phyloP scores from a whole-genome alignment of 148 eudicot species.

The Rhododendron simsii region DNA sequence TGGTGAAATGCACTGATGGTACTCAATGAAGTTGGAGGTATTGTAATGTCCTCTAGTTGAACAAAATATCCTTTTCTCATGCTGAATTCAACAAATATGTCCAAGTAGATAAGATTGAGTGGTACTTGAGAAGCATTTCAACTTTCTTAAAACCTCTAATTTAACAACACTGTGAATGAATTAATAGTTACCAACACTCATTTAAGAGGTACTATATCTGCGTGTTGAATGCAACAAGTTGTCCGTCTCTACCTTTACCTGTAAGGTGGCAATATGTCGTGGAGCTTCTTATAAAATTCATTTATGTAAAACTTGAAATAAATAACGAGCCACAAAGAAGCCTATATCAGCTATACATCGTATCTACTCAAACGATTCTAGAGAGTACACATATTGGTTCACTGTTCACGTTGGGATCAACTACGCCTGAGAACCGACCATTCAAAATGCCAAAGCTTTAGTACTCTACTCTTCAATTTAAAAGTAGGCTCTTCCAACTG shows the following conservation, averaged over 20 bases:
- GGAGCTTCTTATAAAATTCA: background rate
- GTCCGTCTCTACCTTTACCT: background rate
- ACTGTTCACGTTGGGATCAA: background rate
- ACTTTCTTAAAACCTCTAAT: background rate
- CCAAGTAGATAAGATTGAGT: background rate
- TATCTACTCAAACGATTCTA: background rate
- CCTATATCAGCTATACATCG: background rate
- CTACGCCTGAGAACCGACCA: background rate
- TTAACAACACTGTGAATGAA: background rate
- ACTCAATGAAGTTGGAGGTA: background rate
- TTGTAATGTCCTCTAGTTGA: background rate
- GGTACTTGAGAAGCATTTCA: background rate
- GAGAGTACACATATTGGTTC: background rate
- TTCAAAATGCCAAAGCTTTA: background rate
- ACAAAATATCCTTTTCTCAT: background rate
- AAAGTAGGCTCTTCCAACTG: background rate
- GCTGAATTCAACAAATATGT: background rate
- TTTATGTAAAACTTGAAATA: background rate
- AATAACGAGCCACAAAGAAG: background rate
- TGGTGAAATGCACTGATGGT: background rate
- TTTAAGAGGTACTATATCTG: background rate
- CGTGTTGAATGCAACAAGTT: background rate
- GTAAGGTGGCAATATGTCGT: background rate
- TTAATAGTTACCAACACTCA: background rate
- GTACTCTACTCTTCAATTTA: background rate